A percentile compares a stretch with the other conserved stretches of the same genome.
Evolutionary conservation across 2,329 filamentous ascomycete genomes (phyloP).

Genomic region (Lachnellula hyalina): DNA sequence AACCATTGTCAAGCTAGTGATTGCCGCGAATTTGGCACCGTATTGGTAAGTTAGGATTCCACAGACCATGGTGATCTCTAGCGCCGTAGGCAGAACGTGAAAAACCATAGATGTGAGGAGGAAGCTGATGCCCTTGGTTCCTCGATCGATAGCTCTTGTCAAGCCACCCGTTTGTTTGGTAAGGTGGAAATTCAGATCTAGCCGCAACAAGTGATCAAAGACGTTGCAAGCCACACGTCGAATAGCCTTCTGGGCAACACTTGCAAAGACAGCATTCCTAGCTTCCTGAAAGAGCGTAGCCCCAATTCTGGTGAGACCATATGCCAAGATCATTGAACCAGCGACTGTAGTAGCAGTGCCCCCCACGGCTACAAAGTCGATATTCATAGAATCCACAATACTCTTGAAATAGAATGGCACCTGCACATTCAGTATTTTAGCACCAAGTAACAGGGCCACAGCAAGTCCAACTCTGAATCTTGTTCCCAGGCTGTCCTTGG

Average conservation of each 20-base stretch:
- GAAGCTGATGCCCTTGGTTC: constrained; percentile 98
- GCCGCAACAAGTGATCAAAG: constrained; percentile 79
- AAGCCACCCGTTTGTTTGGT: constrained; percentile 91
- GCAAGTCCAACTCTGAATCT: constrained; percentile 81
- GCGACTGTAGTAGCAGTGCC: constrained; percentile 85
- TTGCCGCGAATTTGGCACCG: constrained; percentile 82
- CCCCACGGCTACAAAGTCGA: constrained; percentile 82
- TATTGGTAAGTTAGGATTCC: constrained; percentile 97
- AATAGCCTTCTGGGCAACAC: constrained; percentile 95
- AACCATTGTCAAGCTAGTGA: constrained; percentile 86
- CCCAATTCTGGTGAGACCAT: constrained; percentile 82
- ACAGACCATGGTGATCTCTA: constrained; percentile 94
- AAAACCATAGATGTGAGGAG: constrained; percentile 97
- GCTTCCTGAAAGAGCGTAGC: constrained; percentile 89
- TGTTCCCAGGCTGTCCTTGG: constrained; percentile 77
- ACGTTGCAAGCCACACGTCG: constrained; percentile 86
- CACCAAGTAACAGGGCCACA: constrained; percentile 76
- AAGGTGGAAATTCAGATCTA: constrained; percentile 92
- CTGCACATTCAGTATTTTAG: constrained; percentile 95
- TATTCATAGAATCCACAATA: constrained; percentile 96
- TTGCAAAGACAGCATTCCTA: constrained; percentile 93
- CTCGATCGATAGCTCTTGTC: constrained; percentile 89
- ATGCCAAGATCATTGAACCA: constrained; percentile 88
- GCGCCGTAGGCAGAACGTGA: constrained; percentile 85
- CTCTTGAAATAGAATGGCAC: constrained; percentile 99